These are phyloP conservation scores for Eucalyptus pauciflora DNA, from an alignment of 345 rosid species.

Conservation along the genomic window DNA sequence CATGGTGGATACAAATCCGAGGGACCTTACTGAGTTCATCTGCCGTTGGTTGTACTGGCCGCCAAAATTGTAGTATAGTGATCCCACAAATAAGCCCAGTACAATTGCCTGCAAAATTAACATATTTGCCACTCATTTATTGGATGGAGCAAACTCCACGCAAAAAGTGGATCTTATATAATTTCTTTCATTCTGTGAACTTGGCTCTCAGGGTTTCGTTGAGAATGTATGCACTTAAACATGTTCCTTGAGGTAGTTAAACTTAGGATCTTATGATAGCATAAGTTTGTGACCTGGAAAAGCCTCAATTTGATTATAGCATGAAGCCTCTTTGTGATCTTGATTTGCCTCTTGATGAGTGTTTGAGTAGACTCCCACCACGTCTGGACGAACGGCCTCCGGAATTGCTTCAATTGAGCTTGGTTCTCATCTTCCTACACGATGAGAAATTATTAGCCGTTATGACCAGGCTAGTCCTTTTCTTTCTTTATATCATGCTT, in stretches of 20 bases:
- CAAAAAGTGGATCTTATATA: not conserved
- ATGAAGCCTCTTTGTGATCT: slow-evolving; percentile 14
- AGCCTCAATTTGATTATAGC: slow-evolving; percentile 16
- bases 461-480: not conserved
- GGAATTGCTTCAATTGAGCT: slow-evolving; percentile 12
- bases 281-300: slow-evolving; percentile 7
- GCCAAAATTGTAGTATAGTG: slow-evolving; percentile 12
- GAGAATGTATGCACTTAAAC: not conserved
- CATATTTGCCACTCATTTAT: not conserved
- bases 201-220: not conserved
- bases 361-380: slow-evolving; percentile 17
- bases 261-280: not conserved
- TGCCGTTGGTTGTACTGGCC: slow-evolving; percentile 15
- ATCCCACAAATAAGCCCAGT: slow-evolving; percentile 10
- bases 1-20: slow-evolving; percentile 19
- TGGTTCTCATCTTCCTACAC: slow-evolving; percentile 9
- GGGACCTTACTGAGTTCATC: slow-evolving; percentile 26
- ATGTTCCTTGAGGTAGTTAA: not conserved
- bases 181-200: not conserved
- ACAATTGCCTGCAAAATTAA: slow-evolving; percentile 11
- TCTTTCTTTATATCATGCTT: not conserved
- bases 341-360: slow-evolving; percentile 16
- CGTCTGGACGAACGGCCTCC: slow-evolving; percentile 16
- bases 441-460: not conserved
- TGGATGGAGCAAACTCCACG: not conserved